Evolutionary conservation across 805 yeast species (phyloP).

Genomic region (Candida broadrunensis): DNA sequence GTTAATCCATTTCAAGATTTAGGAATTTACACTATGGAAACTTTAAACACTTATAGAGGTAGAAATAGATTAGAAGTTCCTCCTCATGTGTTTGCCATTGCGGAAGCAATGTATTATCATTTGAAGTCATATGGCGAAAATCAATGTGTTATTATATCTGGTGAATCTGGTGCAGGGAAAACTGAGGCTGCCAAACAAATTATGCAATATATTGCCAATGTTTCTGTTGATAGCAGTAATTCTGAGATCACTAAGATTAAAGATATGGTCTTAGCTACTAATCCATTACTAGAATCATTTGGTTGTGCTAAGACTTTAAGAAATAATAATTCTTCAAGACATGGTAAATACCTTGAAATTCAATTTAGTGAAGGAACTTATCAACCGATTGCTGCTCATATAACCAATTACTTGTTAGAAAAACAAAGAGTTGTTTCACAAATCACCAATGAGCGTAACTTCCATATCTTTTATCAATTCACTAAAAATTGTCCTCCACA

Average conservation of each 20-base stretch:
- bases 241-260: slow-evolving; percentile 80
- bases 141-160: slow-evolving; percentile 96
- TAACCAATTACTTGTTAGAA: slow-evolving; percentile 90
- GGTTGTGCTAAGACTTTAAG: slow-evolving; percentile 93
- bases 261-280: slow-evolving; percentile 97
- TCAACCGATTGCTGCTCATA: slow-evolving; percentile 93
- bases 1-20: slow-evolving; percentile 95
- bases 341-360: slow-evolving; percentile 91
- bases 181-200: slow-evolving; percentile 97
- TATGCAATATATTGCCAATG: slow-evolving; percentile 95
- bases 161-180: slow-evolving; percentile 98
- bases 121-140: slow-evolving; percentile 91
- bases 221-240: slow-evolving; percentile 65
- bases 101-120: slow-evolving; percentile 94
- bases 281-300: slow-evolving; percentile 85
- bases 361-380: slow-evolving; percentile 67
- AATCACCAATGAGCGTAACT: slow-evolving; percentile 86
- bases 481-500: slow-evolving; percentile 85
- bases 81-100: slow-evolving; percentile 97
- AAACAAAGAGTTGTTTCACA: slow-evolving; percentile 98
- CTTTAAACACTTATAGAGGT: slow-evolving; percentile 75
- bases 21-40: slow-evolving; percentile 87
- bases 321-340: slow-evolving; percentile 86
- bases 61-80: slow-evolving; percentile 94
- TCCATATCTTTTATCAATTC: slow-evolving; percentile 95